Evolutionary conservation across 345 rosid species (phyloP).

Genomic region (Moringa oleifera): DNA sequence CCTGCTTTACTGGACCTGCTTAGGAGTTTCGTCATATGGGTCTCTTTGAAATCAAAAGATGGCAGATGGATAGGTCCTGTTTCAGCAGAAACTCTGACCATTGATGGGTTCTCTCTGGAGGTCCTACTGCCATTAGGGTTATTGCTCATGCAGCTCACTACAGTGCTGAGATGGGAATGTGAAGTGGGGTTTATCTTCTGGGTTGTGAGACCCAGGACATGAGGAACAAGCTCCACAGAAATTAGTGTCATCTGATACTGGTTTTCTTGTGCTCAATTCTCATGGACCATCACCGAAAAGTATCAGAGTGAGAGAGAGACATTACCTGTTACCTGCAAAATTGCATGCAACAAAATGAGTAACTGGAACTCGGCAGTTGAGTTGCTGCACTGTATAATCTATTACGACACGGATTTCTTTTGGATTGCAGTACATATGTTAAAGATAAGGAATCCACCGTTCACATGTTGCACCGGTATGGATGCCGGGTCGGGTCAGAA

Average conservation of each 20-base stretch:
- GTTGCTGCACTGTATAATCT: no score
- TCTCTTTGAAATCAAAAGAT: constrained; percentile 53
- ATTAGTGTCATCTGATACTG: constrained; percentile 23
- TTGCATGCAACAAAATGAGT: constrained; percentile 5
- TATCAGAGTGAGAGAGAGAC: neutral
- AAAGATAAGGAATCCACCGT: constrained; percentile 16
- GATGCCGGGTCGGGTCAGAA: constrained; percentile 8
- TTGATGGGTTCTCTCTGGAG: constrained; percentile 16
- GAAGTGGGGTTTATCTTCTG: constrained; percentile 27
- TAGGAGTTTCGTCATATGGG: constrained; percentile 52
- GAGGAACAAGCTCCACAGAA: constrained; percentile 31
- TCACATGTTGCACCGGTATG: neutral
- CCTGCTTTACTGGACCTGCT: constrained; percentile 54
- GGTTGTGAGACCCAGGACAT: constrained; percentile 18
- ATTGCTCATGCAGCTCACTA: constrained; percentile 21
- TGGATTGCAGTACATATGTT: constrained; percentile 10
- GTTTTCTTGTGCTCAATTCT: constrained; percentile 12
- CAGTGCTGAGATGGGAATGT: constrained; percentile 12
- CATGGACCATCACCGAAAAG: constrained; percentile 7
- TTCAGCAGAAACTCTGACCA: constrained; percentile 25
- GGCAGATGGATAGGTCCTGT: constrained; percentile 38
- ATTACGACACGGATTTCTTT: neutral
- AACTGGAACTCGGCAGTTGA: constrained; percentile 2
- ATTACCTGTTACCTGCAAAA: no score
- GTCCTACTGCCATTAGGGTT: constrained; percentile 2